Conservation (phyloP, 2,329 filamentous ascomycete genomes). For the Botrytis squamosa region DNA sequence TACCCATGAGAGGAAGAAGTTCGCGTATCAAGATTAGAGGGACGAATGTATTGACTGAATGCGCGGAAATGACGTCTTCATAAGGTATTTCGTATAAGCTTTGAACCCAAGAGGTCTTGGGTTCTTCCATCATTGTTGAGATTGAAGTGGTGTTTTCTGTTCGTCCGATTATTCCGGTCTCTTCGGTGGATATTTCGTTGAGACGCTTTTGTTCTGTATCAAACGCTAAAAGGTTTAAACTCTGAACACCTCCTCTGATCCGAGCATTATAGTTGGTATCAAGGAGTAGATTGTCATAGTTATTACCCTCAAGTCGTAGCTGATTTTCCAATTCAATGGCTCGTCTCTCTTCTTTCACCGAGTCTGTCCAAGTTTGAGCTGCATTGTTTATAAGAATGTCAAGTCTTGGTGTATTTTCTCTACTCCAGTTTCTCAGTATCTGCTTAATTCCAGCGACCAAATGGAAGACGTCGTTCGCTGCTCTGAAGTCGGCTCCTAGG, state of each 20-base stretch:
- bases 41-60: conserved; percentile 29
- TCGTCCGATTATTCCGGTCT: not conserved
- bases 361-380: conserved; percentile 28
- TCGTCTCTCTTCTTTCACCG: conserved; percentile 20
- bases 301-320: not conserved
- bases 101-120: conserved; percentile 27
- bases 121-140: not conserved
- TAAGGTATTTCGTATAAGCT: conserved; percentile 26
- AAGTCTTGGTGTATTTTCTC: conserved; percentile 5
- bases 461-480: conserved; percentile 11
- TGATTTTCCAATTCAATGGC: conserved; percentile 22
- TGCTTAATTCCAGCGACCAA: not conserved
- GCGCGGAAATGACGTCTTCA: conserved; percentile 28
- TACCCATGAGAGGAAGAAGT: conserved; percentile 26
- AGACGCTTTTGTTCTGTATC: conserved; percentile 13
- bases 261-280: conserved; percentile 10
- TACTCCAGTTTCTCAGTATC: not conserved
- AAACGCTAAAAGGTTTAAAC: not conserved
- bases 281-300: not conserved
- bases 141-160: not conserved
- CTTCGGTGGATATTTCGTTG: not conserved
- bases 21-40: conserved; percentile 27
- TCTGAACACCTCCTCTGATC: conserved; percentile 5
- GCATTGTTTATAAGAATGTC: conserved; percentile 30
- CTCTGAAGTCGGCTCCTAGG: conserved; percentile 17